Evolutionary conservation across 2,329 filamentous ascomycete species (phyloP).

Genomic region (Pyrenochaeta sp.): DNA sequence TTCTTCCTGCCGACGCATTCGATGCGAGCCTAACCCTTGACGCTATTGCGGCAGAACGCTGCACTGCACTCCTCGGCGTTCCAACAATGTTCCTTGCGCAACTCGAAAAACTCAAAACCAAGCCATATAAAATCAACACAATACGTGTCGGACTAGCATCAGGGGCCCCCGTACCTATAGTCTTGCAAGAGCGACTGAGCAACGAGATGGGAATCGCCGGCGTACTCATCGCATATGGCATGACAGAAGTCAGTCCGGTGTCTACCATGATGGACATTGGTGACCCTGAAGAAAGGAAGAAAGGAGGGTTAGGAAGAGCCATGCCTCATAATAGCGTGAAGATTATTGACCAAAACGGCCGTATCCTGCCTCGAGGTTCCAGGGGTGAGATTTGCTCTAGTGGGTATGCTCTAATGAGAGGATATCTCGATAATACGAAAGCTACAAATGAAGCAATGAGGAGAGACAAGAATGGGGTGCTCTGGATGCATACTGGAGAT

Average conservation of each 20-base stretch:
- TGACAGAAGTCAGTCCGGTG: conserved; percentile 76
- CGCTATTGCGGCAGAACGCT: conserved; percentile 61
- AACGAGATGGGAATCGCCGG: not conserved
- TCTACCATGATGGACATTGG: conserved; percentile 80
- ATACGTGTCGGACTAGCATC: conserved; percentile 1
- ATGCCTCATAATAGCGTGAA: conserved; percentile 77
- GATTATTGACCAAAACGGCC: conserved; percentile 73
- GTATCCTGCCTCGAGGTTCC: conserved; percentile 70
- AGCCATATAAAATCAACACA: conserved; percentile 1
- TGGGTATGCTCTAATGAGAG: conserved; percentile 75
- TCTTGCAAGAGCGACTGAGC: not conserved
- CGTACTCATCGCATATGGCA: conserved; percentile 66
- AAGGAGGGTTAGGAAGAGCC: conserved; percentile 76
- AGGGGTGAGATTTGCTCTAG: conserved; percentile 78
- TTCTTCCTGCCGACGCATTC: conserved; percentile 76
- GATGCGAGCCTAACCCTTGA: conserved; percentile 70
- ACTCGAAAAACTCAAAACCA: not conserved
- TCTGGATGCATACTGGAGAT: conserved; percentile 46
- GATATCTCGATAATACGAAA: conserved; percentile 70
- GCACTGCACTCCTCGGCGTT: conserved; percentile 78
- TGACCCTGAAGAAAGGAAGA: conserved; percentile 69
- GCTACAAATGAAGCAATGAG: conserved; percentile 76
- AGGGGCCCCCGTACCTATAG: not conserved
- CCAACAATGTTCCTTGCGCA: conserved; percentile 71
- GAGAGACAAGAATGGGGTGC: conserved; percentile 65